Evolutionary conservation across 2,329 filamentous ascomycete species (phyloP), one percentile per base, ranked within the genome.

Genomic region (Paracorniculantispora psalliotae): DNA sequence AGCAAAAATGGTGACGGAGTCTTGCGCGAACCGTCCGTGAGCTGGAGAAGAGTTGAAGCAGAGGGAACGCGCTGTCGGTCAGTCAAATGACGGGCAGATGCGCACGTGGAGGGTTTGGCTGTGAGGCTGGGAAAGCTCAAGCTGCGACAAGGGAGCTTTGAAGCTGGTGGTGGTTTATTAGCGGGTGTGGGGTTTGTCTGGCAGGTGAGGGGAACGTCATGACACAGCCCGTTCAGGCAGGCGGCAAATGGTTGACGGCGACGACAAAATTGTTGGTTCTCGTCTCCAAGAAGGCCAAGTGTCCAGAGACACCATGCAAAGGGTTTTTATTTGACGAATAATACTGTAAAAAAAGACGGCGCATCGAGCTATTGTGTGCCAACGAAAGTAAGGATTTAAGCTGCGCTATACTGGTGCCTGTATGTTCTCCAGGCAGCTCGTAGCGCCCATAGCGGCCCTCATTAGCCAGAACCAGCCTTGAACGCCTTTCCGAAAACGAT

Each of bases 401-500:
- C 43, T 37, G 33, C 33, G 33, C 33, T 15, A 15, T 37, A 37
- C 33, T 37, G 12, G 4, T 15, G 33, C 33, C 33, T n/a, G 7
- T 15, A 15, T 9, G 33, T 37, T 13, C 44, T 47, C 5, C 23
- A 37, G 33, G 12, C 30, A 37, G 33, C 33, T 15, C 17, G 33
- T 37, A 37, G 33, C 33, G 39, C n/a, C 35, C 17, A 39, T 25
- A 47, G 13, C 9, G 10, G n/a, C 30, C 19, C 13, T 49, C 23
- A 10, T 79, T 79, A 80, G 69, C 76, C 77, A 69, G 77, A 79
- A 68, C 77, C 79, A 67, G 79, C 78, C 75, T 96, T 96, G 92
- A 92, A 99, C 85, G 92, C 91, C 92, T 99, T 97, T 80, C 94
- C 94, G 91, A 97, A 97, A 81, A 99, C 82, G 79, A 99, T 81